Evolutionary conservation across 805 yeast genomes (phyloP).

Genomic region (Saturnispora kantuleensis): DNA sequence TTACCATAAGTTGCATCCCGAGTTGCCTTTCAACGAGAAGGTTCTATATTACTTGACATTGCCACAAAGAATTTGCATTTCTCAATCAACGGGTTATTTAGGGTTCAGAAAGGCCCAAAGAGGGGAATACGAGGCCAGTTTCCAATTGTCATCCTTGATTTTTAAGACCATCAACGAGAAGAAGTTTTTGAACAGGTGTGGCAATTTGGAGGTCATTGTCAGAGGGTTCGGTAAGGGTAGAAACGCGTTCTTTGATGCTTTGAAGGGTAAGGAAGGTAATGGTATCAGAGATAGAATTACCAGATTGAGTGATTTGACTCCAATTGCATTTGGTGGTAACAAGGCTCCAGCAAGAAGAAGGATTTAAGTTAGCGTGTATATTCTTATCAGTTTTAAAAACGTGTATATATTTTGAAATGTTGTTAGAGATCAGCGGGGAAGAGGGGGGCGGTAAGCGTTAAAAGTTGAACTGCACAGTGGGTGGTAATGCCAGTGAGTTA

Average conservation of each 20-base stretch:
- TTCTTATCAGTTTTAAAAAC: not conserved
- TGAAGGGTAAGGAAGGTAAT: slow-evolving; percentile 82
- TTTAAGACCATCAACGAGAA: slow-evolving; percentile 61
- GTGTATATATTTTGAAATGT: not conserved
- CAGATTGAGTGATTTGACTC: slow-evolving; percentile 70
- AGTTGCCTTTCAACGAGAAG: slow-evolving; percentile 52
- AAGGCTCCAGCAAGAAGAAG: slow-evolving; percentile 78
- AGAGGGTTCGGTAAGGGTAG: slow-evolving; percentile 86
- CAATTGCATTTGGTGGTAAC: slow-evolving; percentile 86
- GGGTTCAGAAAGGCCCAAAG: slow-evolving; percentile 88
- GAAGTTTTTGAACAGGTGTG: slow-evolving; percentile 24
- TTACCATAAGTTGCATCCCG: slow-evolving; percentile 45
- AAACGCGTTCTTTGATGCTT: slow-evolving; percentile 73
- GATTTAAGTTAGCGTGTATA: slow-evolving; percentile 23
- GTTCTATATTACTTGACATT: slow-evolving; percentile 69
- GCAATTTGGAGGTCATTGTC: slow-evolving; percentile 65
- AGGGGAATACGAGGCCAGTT: slow-evolving; percentile 88
- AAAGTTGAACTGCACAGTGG: too few species aligned
- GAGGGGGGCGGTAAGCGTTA: too few species aligned
- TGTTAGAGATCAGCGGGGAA: too few species aligned
- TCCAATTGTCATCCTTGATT: slow-evolving; percentile 68
- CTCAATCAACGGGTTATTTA: slow-evolving; percentile 70
- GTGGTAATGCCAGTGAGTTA: too few species aligned
- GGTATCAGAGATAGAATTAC: slow-evolving; percentile 54
- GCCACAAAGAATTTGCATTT: slow-evolving; percentile 63